Percentiles rank a stretch among this genome's conserved stretches.
Evolutionary conservation across 2,329 filamentous ascomycete species (phyloP).

Genomic region (Fusarium tjaetaba): DNA sequence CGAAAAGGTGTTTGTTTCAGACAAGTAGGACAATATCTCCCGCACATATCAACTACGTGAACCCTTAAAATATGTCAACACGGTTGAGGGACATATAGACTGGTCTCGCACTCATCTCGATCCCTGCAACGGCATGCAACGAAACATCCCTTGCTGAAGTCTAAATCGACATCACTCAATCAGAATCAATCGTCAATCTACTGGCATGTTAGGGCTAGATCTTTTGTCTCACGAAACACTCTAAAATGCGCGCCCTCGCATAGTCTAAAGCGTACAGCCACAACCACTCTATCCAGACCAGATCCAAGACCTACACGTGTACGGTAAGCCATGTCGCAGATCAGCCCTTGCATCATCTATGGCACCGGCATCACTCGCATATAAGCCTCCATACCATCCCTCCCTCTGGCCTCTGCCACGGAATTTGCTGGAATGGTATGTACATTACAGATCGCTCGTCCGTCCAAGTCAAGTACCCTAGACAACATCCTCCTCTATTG

Average conservation of each 20-base stretch:
- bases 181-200: background rate
- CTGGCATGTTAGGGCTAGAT: constrained; percentile 15
- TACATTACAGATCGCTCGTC: background rate
- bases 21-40: background rate
- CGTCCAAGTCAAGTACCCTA: constrained; percentile 7
- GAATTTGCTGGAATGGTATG: constrained; percentile 20
- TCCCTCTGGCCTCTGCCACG: background rate
- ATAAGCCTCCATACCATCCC: constrained; percentile 24
- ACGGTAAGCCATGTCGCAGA: constrained; percentile 9
- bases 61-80: background rate
- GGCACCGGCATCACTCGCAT: background rate
- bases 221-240: background rate
- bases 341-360: constrained; percentile 3
- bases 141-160: constrained; percentile 12
- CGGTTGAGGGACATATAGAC: background rate
- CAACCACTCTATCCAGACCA: constrained; percentile 2
- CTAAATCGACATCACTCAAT: background rate
- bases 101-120: constrained; percentile 14
- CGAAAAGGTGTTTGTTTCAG: background rate
- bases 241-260: constrained; percentile 12
- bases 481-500: background rate
- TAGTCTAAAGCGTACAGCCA: background rate
- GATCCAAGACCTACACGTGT: constrained; percentile 13
- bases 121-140: constrained; percentile 16
- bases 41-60: background rate